Conservation (phyloP, 2,329 filamentous ascomycete genomes). For the Monilinia fructicola region DNA sequence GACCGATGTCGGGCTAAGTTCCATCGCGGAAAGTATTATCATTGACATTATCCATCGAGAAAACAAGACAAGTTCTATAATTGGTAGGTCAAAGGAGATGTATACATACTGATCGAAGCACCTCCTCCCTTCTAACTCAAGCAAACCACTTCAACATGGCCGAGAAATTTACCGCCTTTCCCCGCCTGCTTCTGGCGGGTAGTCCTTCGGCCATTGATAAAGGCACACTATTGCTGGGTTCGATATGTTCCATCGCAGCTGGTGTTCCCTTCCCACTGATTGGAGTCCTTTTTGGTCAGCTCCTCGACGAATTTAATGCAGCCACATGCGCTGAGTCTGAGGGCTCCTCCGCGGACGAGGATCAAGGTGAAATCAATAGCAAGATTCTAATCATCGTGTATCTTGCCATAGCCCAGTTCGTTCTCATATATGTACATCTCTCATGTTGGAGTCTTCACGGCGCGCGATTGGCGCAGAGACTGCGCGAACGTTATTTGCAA, state of each 20-base stretch:
- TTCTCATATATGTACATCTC: slow-evolving; percentile 63
- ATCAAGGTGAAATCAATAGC: slow-evolving; percentile 25
- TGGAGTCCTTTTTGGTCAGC: slow-evolving; percentile 63
- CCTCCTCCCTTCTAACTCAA: neutral
- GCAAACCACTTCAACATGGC: slow-evolving; percentile 16
- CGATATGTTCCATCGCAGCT: slow-evolving; percentile 46
- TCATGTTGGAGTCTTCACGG: slow-evolving; percentile 58
- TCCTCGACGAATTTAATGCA: slow-evolving; percentile 61
- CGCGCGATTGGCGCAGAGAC: slow-evolving; percentile 53
- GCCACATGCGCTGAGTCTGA: slow-evolving; percentile 44
- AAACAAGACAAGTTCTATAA: slow-evolving; percentile 13
- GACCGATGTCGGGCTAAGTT: slow-evolving; percentile 5
- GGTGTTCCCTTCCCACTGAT: slow-evolving; percentile 64
- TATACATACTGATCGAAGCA: slow-evolving; percentile 4
- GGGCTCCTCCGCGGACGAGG: slow-evolving; percentile 5
- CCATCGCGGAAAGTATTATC: neutral
- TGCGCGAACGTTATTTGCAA: slow-evolving; percentile 53
- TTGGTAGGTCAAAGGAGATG: slow-evolving; percentile 3
- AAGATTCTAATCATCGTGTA: slow-evolving; percentile 64
- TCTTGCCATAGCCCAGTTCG: slow-evolving; percentile 62
- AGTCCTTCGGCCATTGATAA: slow-evolving; percentile 34
- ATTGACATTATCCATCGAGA: neutral
- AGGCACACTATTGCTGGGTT: slow-evolving; percentile 43
- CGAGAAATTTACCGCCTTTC: slow-evolving; percentile 25
- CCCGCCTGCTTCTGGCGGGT: slow-evolving; percentile 28